Base-by-base conservation (phyloP, 805 yeast genomes). In the Starmerella sirachaensis region DNA sequence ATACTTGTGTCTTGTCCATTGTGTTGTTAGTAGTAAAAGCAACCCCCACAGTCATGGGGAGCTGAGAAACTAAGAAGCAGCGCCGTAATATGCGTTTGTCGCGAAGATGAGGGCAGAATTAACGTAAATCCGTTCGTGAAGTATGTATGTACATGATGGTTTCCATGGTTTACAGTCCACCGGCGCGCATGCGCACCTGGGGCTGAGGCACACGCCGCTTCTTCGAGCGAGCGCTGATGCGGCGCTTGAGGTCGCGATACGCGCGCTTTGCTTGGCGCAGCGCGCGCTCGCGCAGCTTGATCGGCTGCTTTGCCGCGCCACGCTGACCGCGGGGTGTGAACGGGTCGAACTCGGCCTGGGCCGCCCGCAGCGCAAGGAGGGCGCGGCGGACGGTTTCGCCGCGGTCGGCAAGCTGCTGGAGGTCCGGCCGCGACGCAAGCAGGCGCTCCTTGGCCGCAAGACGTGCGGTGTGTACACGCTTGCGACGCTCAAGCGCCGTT, bases 171-270 rank as follows among this genome's bases (percentile, higher is more conserved):
- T n/a, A n/a, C n/a, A n/a, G n/a, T n/a, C n/a, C n/a, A n/a, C n/a
- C n/a, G n/a, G n/a, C n/a, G n/a, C n/a, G n/a, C 42, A 42, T 28
- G 14, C 50, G 38, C 19, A 29, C 29, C 19, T 38, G 41, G 21
- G 51, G 53, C 44, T 51, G 55, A 9, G 51, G 42, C 10, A 50
- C 55, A 3, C 49, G 42, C 14, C 54, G 49, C 49, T 51, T 51
- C 37, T 44, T 46, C 36, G 33, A 39, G 33, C 47, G 45, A n/a
- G 45, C 47, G 27, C 42, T 45, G 29, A 48, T 46, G 27, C 50
- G 48, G 27, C 35, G 42, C 43, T 50, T 50, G 40, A 50, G 53
- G 24, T 38, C 46, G 37, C 54, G 47, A 47, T 31, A 48, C 12
- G 46, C 43, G 8, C 54, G 48, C 43, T 50, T 48, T 22, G 52